A percentile compares a stretch with the other conserved stretches of the same genome.
Conservation (phyloP, 1,139 yeast genomes). For the Zygosaccharomyces sapae region DNA sequence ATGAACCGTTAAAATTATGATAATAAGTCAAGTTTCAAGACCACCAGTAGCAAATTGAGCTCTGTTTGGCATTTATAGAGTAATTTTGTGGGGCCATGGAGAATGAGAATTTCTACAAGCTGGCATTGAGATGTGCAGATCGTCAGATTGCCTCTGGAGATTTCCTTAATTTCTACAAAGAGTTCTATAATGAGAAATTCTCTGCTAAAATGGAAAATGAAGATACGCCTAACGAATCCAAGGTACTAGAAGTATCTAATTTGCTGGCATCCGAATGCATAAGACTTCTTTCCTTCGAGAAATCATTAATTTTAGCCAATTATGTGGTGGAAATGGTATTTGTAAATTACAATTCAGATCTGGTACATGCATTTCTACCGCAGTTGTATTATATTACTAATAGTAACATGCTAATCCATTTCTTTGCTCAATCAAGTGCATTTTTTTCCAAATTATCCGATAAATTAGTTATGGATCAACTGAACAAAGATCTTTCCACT, state of each 20-base stretch:
- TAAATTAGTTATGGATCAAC: conserved; percentile 30
- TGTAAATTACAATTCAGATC: conserved; percentile 30
- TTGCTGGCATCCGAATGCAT: conserved; percentile 24
- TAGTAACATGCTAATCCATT: conserved; percentile 24
- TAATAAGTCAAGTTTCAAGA: neutral
- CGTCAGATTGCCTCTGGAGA: conserved; percentile 29
- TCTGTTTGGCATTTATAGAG: neutral
- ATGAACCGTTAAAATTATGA: too few species aligned
- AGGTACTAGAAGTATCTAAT: conserved; percentile 17
- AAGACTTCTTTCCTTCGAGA: conserved; percentile 21
- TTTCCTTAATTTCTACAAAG: conserved; percentile 33
- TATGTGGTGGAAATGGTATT: conserved; percentile 32
- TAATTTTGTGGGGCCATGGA: conserved; percentile 13
- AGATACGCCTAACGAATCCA: conserved; percentile 17
- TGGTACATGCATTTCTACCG: conserved; percentile 27
- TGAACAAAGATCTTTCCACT: conserved; percentile 25
- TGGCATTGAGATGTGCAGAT: conserved; percentile 30
- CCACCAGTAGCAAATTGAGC: neutral
- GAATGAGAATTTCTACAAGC: conserved; percentile 24
- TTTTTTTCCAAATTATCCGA: conserved; percentile 29
- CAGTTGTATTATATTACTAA: conserved; percentile 22
- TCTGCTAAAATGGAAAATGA: conserved; percentile 22
- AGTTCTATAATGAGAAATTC: conserved; percentile 33
- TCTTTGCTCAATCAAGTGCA: conserved; percentile 29
- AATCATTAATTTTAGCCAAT: conserved; percentile 27